Conservation (phyloP, 1,284 basidiomycete species). For the Cryptococcus hybrid region DNA sequence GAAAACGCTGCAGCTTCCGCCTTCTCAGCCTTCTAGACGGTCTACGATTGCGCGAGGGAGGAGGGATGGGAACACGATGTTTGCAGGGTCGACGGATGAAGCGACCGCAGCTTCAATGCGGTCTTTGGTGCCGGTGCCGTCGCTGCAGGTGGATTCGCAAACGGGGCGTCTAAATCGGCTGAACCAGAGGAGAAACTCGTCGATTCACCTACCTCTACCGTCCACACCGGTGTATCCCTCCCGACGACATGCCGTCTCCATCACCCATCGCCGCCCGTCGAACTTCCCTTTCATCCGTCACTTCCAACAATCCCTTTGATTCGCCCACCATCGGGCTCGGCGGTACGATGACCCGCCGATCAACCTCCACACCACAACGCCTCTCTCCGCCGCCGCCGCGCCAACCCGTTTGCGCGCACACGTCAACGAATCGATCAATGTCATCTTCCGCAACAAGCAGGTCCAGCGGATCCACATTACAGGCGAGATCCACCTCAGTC, state of each 20-base stretch:
- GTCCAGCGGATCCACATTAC: slow-evolving; percentile 53
- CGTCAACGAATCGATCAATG: slow-evolving; percentile 55
- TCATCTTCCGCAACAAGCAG: slow-evolving; percentile 48
- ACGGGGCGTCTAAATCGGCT: slow-evolving; percentile 7
- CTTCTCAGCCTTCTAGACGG: slow-evolving; percentile 35
- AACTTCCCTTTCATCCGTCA: slow-evolving; percentile 26
- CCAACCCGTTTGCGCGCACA: slow-evolving; percentile 45
- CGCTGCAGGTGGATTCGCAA: background rate
- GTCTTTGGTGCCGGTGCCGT: background rate
- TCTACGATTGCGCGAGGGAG: slow-evolving; percentile 52
- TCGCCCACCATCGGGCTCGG: slow-evolving; percentile 21
- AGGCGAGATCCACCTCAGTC: slow-evolving; percentile 52
- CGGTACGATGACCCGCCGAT: slow-evolving; percentile 3
- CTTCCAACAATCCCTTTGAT: slow-evolving; percentile 46
- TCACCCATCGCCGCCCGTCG: slow-evolving; percentile 18
- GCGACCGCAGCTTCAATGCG: background rate
- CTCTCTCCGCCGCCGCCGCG: background rate
- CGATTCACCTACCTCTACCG: slow-evolving; percentile 8
- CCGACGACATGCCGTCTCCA: background rate
- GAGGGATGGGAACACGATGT: slow-evolving; percentile 54
- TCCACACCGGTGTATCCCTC: background rate
- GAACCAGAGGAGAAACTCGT: slow-evolving; percentile 16
- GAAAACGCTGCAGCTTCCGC: slow-evolving; percentile 47
- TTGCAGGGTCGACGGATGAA: slow-evolving; percentile 16
- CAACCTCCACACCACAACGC: background rate